Evolutionary conservation across 1,284 basidiomycete genomes (phyloP), one percentile per base, ranked within the genome.

Genomic region (Tetrapyrgos nigripes): DNA sequence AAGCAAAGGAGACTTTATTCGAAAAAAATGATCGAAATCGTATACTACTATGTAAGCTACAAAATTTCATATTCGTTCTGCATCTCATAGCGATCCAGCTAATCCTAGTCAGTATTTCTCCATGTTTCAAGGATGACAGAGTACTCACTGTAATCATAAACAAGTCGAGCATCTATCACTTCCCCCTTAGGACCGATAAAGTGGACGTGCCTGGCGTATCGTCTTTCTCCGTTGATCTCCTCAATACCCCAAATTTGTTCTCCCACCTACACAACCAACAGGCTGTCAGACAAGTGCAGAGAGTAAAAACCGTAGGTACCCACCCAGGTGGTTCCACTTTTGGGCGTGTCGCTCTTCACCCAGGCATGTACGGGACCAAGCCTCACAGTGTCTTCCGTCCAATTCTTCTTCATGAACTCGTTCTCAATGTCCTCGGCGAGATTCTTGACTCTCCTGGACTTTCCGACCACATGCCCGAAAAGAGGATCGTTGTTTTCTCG

Each of bases 221-320:
- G 78, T 65, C 86, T 82, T 68, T 85, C 85, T 13, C 78, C 83
- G 21, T 86, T 73, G 59, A 89, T 73, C 2, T 73, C 75, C 65
- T 90, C 81, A 40, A 92, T 82, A 23, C 91, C 91, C 89, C 90
- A 92, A 4, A 82, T 79, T 89, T 92, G 56, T 14, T 27, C 50
- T n/a, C n/a, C n/a, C n/a, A n/a, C n/a, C n/a, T n/a, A 50, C 2
- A 31, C 19, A 47, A 26, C 47, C 1, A 50, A 19, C 10, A 45
- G 40, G 4, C 50, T 14, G 47, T 46, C 31, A 29, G 14, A 58
- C 19, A 28, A 45, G n/a, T 27, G 24, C 21, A 59, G 40, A 27
- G 53, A 29, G 14, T 19, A n/a, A 23, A 28, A 31, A 24, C 54
- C 11, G 3, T 35, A 52, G 14, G 49, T 65, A 35, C 59, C 86